A percentile compares a stretch with the other conserved stretches of the same genome.
Conservation (phyloP, 208 protist species). For the Acanthamoeba culbertsoni region DNA sequence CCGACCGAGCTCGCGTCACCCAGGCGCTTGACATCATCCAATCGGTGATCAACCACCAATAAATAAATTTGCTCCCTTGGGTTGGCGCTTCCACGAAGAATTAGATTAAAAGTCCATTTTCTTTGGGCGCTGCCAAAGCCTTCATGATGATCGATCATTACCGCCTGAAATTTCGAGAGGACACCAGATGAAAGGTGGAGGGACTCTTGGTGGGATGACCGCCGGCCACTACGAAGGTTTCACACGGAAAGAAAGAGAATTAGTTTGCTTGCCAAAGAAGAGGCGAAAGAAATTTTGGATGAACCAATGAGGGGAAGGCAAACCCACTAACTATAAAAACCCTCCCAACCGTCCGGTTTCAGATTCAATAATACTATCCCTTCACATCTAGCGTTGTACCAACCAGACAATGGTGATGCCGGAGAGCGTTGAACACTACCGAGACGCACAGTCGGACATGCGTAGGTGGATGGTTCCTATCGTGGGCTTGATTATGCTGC, state of each 20-base stretch:
- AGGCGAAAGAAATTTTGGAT: neutral
- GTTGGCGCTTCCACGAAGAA: too few relatives aligned
- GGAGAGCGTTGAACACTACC: neutral
- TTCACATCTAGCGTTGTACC: neutral
- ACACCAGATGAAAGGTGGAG: neutral
- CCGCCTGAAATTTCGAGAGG: neutral
- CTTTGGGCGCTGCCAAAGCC: too few relatives aligned
- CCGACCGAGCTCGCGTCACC: neutral
- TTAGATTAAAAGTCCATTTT: too few relatives aligned
- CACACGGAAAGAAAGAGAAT: neutral
- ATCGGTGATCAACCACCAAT: too few relatives aligned
- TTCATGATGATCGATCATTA: too few relatives aligned
- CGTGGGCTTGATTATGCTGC: constrained; percentile 1
- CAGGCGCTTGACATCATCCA: neutral
- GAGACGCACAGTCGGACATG: constrained; percentile 14
- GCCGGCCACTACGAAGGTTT: neutral
- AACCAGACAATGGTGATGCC: neutral
- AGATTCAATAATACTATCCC: neutral
- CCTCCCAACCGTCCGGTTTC: neutral
- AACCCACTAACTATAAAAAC: neutral
- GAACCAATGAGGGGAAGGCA: neutral
- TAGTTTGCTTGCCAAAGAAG: neutral
- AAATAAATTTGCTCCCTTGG: too few relatives aligned
- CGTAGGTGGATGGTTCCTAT: constrained; percentile 50
- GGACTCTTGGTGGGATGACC: neutral